Evolutionary conservation across 305 asterid genomes (phyloP), one percentile per base, ranked within the genome.

Genomic region (Solanum hybrid): DNA sequence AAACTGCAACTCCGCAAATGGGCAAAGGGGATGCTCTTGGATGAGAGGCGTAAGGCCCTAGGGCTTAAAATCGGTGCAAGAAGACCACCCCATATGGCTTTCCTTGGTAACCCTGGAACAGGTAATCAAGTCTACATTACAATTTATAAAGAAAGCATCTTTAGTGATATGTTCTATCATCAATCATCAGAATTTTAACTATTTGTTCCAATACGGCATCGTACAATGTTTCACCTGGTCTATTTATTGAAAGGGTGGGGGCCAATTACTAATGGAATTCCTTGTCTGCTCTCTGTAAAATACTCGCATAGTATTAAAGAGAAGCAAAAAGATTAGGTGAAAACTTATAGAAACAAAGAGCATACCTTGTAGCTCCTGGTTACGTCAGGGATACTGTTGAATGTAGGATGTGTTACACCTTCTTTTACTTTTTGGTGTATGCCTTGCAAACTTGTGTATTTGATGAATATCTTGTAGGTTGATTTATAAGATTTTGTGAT

Each of bases 51-150:
- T 14, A 95, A 94, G 69, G 95, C 98, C 91, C 98, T 97, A 83
- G 98, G 99, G 79, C 96, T 97, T 76, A 95, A 95, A 93, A 96
- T 96, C 90, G 97, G 98, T 84, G 90, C 96, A 86, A 94, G 99
- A 95, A 94, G 97, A 91, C 98, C 97, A 31, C 99, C 99, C 89
- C 99, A 97, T 93, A 97, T 97, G 98, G 99, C 99, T 90, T 97
- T 97, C 91, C 97, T 97, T 78, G 99, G 99, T 85, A 97, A 96
- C 91, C 99, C 99, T 33, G 99, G 99, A 92, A 97, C 98, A 92
- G 98, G 99, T 96, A 93, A 86, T 79, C 36, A 76, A 10, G 67
- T 69, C 87, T 22, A 42, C 34, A 29, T 42, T 73, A 73, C 35
- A 76, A 13, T 76, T 36, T 77, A 77, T 29, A 0, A 16, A 16